Conservation (phyloP, 2,329 filamentous ascomycete genomes). For the Thielaviopsis ethacetica region DNA sequence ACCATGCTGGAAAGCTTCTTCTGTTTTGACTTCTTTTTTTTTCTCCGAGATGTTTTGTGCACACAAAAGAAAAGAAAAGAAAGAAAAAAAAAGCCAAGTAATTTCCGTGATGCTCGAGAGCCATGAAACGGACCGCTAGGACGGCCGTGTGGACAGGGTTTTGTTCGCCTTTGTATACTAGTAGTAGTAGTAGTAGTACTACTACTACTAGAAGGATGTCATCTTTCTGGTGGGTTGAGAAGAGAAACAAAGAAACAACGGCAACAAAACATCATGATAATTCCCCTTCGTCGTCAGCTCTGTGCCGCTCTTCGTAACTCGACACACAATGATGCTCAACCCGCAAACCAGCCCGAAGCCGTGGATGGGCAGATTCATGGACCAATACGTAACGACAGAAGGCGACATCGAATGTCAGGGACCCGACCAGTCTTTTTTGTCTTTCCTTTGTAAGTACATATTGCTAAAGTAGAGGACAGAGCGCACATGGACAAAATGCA, state of each 20-base stretch:
- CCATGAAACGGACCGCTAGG: background rate
- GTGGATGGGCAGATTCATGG: background rate
- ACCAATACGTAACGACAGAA: background rate
- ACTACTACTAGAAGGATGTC: too few relatives aligned
- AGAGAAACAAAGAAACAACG: background rate
- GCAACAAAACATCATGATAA: background rate
- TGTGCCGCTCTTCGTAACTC: background rate
- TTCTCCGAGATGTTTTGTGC: background rate
- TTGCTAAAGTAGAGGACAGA: background rate
- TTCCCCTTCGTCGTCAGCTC: background rate
- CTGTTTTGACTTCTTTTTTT: background rate
- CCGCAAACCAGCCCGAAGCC: background rate
- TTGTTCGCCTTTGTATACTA: background rate
- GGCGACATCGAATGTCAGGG: background rate
- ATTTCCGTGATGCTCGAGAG: background rate
- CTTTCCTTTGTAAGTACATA: too few relatives aligned
- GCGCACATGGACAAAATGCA: background rate
- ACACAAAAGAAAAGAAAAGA: background rate
- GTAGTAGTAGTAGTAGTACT: too few relatives aligned
- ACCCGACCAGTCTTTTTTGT: too few relatives aligned
- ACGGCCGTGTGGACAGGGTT: background rate
- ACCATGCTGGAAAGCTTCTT: background rate
- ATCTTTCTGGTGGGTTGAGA: too few relatives aligned
- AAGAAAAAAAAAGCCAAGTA: background rate
- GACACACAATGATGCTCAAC: background rate